A percentile compares a stretch with the other conserved stretches of the same genome.
phyloP scores from a whole-genome alignment of 768 basidiomycete species.

The Suillus americanus region DNA sequence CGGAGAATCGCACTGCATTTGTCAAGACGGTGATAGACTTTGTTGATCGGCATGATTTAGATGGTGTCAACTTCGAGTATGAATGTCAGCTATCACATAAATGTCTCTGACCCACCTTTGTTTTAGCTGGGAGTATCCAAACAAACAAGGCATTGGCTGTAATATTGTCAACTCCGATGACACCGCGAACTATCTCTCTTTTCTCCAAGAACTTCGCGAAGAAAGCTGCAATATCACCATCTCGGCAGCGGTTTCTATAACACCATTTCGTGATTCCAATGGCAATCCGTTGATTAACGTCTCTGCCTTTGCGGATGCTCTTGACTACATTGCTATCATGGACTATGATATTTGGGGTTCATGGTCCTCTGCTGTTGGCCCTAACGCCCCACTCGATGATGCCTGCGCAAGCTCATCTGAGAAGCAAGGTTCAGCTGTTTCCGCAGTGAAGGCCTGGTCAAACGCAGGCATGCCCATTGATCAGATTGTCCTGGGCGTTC shows the following conservation, averaged over 20 bases:
- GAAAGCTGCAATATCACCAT: slow-evolving; percentile 50
- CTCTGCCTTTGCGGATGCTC: slow-evolving; percentile 58
- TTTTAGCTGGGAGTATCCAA: slow-evolving; percentile 85
- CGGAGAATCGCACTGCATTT: slow-evolving; percentile 55
- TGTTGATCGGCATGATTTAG: slow-evolving; percentile 47
- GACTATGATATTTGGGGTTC: slow-evolving; percentile 67
- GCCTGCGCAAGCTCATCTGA: slow-evolving; percentile 59
- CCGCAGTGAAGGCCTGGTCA: slow-evolving; percentile 74
- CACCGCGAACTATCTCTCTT: slow-evolving; percentile 74
- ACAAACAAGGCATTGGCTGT: slow-evolving; percentile 62
- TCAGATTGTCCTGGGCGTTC: slow-evolving; percentile 80
- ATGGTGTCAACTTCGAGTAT: slow-evolving; percentile 69
- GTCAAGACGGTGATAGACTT: slow-evolving; percentile 52
- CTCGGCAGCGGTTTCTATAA: slow-evolving; percentile 67
- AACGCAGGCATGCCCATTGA: slow-evolving; percentile 69
- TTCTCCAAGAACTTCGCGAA: slow-evolving; percentile 69
- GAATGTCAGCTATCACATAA: slow-evolving; percentile 17
- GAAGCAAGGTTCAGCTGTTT: slow-evolving; percentile 73
- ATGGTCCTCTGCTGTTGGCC: slow-evolving; percentile 58
- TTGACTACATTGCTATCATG: slow-evolving; percentile 80
- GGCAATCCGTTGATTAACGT: slow-evolving; percentile 62
- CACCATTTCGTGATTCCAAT: slow-evolving; percentile 60
- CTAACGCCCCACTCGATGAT: slow-evolving; percentile 84
- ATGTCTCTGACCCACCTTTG: background rate
- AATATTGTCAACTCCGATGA: slow-evolving; percentile 65